A percentile compares a stretch with the other conserved stretches of the same genome.
phyloP scores from a whole-genome alignment of 139 green algal genomes.

The Bryopsis sp. region DNA sequence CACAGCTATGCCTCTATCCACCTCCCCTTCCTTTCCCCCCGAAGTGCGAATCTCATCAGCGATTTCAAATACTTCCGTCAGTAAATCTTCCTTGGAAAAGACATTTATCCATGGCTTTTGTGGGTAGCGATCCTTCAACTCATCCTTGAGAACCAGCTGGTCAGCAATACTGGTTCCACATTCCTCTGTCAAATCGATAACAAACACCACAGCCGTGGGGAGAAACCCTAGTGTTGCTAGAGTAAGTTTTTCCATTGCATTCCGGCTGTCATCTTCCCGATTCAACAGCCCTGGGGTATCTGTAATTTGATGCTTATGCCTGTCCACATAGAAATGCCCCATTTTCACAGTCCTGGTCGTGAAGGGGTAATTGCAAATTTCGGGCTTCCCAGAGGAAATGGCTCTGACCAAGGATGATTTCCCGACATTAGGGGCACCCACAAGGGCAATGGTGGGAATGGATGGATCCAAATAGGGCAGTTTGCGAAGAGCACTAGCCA shows the following conservation, averaged over 20 bases:
- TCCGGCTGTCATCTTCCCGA: slow-evolving; percentile 69
- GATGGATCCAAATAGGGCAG: slow-evolving; percentile 78
- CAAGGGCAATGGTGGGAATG: slow-evolving; percentile 68
- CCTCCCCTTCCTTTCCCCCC: too few species aligned
- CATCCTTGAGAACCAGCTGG: slow-evolving; percentile 57
- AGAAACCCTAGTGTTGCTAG: slow-evolving; percentile 81
- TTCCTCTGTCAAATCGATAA: slow-evolving; percentile 82
- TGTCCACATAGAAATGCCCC: slow-evolving; percentile 91
- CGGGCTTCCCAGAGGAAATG: slow-evolving; percentile 69
- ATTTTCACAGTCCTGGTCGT: slow-evolving; percentile 94
- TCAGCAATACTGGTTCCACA: slow-evolving; percentile 74
- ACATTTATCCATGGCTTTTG: slow-evolving; percentile 85
- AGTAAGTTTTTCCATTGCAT: slow-evolving; percentile 92
- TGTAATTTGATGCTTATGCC: slow-evolving; percentile 74
- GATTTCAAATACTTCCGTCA: slow-evolving; percentile 50
- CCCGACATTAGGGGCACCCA: slow-evolving; percentile 62
- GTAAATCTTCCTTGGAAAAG: slow-evolving; percentile 84
- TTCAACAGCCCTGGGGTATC: slow-evolving; percentile 91
- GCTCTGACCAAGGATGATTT: slow-evolving; percentile 74
- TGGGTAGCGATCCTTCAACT: slow-evolving; percentile 58
- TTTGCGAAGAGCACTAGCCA: slow-evolving; percentile 58
- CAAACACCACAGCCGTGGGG: slow-evolving; percentile 77
- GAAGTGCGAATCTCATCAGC: too few species aligned
- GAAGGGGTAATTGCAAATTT: slow-evolving; percentile 97
- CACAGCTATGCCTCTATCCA: too few species aligned